Base-by-base conservation (phyloP, 257 asterid genomes). In the Solanum gandarillasii region DNA sequence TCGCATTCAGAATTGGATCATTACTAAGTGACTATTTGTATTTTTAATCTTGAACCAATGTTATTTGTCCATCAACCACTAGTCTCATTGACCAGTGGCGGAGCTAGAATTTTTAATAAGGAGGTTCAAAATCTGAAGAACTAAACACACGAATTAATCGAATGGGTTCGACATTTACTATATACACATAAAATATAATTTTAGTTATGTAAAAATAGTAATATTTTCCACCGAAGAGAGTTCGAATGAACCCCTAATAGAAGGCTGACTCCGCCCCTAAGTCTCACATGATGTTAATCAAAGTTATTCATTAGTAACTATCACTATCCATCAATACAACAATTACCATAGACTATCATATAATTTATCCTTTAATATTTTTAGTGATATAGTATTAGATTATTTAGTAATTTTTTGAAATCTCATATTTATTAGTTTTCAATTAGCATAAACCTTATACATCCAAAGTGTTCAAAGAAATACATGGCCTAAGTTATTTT, bases 81-180 rank as follows among this genome's bases (percentile, higher is more conserved):
- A 18, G n/a, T 46, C 20, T 46, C 55, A 46, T 0, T 46, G 7
- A 13, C 0, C 7, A 46, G 18, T 13, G 55, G 0, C 1, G 20
- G 7, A 46, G 20, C 3, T 12, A 46, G 7, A 46, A 12, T 46
- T 46, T 46, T 12, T 46, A 46, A 46, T 46, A 46, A 41, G 5
- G 0, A 1, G 0, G 3, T 46, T 46, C 2, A 46, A 46, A 43
- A 43, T 43, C 2, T 12, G 2, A 43, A 43, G 0, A 46, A 46
- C 2, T 46, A 46, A 46, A 46, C 7, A 46, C 2, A 43, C 6
- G 6, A 43, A 43, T 12, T 43, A 4, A 43, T 0, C 2, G 6
- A 43, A 43, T 2, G 0, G 18, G 0, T 43, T 43, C 18, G 18
- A 43, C 2, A 43, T 43, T 12, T 43, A 43, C 5, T 12, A 12